Evolutionary conservation across 2,329 filamentous ascomycete genomes (phyloP).

Genomic region (Claviceps monticola): DNA sequence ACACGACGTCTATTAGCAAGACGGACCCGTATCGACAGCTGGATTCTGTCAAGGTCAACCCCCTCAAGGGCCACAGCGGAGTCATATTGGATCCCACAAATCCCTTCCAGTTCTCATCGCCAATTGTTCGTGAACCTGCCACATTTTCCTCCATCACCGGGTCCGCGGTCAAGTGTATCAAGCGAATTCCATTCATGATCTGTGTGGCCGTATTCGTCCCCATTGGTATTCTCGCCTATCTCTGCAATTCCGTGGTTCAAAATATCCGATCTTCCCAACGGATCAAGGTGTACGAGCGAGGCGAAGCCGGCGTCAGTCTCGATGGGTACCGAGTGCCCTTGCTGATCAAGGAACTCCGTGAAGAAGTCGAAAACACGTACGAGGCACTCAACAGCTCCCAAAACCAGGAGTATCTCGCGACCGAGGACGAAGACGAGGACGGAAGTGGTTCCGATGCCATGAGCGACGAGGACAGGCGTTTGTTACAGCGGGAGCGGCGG

Average conservation of each 20-base stretch:
- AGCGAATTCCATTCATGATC: constrained; percentile 47
- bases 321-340: constrained; percentile 63
- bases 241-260: constrained; percentile 65
- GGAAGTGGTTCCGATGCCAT: constrained; percentile 26
- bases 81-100: constrained; percentile 58
- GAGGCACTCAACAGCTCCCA: constrained; percentile 58
- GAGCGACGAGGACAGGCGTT: constrained; percentile 24
- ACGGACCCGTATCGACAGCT: constrained; percentile 64
- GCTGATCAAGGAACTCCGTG: constrained; percentile 60
- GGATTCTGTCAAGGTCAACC: constrained; percentile 56
- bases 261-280: constrained; percentile 60
- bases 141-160: constrained; percentile 20
- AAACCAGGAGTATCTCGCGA: constrained; percentile 55
- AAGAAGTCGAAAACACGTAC: constrained; percentile 64
- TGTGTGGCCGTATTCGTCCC: constrained; percentile 59
- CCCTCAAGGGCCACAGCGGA: constrained; percentile 56
- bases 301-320: constrained; percentile 52
- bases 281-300: constrained; percentile 62
- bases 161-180: constrained; percentile 23
- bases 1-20: constrained; percentile 65
- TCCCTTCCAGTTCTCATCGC: constrained; percentile 41
- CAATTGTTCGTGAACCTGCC: constrained; percentile 14
- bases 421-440: constrained; percentile 39
- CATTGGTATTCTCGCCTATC: constrained; percentile 54
- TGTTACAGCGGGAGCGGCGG: constrained; percentile 28